Percentiles rank a stretch among this genome's conserved stretches.
Conservation (phyloP, 805 yeast genomes). For the Hanseniaspora singularis region DNA sequence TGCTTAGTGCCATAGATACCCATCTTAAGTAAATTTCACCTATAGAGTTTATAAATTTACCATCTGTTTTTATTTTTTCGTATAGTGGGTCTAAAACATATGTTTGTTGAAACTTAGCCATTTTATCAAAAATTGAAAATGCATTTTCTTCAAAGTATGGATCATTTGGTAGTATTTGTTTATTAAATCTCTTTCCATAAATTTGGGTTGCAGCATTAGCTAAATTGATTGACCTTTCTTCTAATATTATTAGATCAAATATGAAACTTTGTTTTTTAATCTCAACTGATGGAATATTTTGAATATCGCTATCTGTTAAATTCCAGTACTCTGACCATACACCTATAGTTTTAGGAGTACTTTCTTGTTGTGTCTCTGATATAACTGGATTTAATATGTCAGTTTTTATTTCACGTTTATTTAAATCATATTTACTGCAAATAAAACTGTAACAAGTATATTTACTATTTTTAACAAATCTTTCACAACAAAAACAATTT, state of each 20-base stretch:
- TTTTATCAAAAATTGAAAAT: constrained; percentile 42
- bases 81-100: constrained; percentile 47
- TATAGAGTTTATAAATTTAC: constrained; percentile 52
- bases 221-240: constrained; percentile 56
- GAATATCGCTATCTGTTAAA: constrained; percentile 41
- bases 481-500: constrained; percentile 7
- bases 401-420: background rate
- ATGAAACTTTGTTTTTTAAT: constrained; percentile 61
- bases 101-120: constrained; percentile 45
- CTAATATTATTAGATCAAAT: constrained; percentile 62
- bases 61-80: constrained; percentile 45
- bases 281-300: constrained; percentile 39
- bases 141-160: constrained; percentile 50
- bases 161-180: constrained; percentile 37
- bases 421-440: constrained; percentile 1
- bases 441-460: constrained; percentile 9
- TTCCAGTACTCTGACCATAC: constrained; percentile 64
- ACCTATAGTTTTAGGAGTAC: constrained; percentile 26
- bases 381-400: no score
- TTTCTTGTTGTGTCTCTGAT: constrained; percentile 27
- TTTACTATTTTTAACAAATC: constrained; percentile 6
- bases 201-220: constrained; percentile 52
- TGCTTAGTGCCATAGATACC: constrained; percentile 44
- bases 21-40: constrained; percentile 55
- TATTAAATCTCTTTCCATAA: constrained; percentile 36